phyloP scores from a whole-genome alignment of 2,329 filamentous ascomycete genomes.

The Aspergillus jensenii region DNA sequence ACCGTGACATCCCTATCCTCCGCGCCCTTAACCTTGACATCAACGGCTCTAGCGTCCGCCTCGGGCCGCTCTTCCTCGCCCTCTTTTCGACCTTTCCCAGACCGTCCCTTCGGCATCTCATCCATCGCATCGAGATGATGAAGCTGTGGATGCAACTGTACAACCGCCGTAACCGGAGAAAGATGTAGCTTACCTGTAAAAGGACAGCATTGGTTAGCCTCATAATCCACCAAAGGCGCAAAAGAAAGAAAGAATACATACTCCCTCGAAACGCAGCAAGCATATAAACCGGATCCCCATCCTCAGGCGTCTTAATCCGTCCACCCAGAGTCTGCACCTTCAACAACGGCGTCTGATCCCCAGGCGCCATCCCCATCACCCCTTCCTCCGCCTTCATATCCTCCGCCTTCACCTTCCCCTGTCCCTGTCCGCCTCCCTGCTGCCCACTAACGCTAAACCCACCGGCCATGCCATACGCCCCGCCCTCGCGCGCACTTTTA shows the following conservation, averaged over 20 bases:
- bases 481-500: conserved; percentile 56
- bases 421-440: background rate
- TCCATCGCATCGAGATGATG: conserved; percentile 85
- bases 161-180: conserved; percentile 76
- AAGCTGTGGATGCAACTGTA: conserved; percentile 87
- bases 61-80: conserved; percentile 47
- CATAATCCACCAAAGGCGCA: background rate
- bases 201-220: background rate
- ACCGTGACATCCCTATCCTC: conserved; percentile 65
- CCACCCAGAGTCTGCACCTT: conserved; percentile 83
- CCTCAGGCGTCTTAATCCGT: conserved; percentile 67
- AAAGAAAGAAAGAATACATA: conserved; percentile 47
- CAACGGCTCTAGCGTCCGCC: conserved; percentile 70
- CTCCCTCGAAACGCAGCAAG: conserved; percentile 84
- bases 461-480: conserved; percentile 68
- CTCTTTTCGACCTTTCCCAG: conserved; percentile 39
- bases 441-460: conserved; percentile 58
- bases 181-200: conserved; percentile 76
- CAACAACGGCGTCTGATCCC: conserved; percentile 56
- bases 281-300: conserved; percentile 77
- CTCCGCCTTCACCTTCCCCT: conserved; percentile 15
- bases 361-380: conserved; percentile 22
- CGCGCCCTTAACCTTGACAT: conserved; percentile 80
- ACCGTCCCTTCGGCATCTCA: conserved; percentile 55
- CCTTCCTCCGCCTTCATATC: conserved; percentile 32